Evolutionary conservation across 2,329 filamentous ascomycete genomes (phyloP), one percentile per base, ranked within the genome.

Genomic region (Raffaelea ambrosiae): DNA sequence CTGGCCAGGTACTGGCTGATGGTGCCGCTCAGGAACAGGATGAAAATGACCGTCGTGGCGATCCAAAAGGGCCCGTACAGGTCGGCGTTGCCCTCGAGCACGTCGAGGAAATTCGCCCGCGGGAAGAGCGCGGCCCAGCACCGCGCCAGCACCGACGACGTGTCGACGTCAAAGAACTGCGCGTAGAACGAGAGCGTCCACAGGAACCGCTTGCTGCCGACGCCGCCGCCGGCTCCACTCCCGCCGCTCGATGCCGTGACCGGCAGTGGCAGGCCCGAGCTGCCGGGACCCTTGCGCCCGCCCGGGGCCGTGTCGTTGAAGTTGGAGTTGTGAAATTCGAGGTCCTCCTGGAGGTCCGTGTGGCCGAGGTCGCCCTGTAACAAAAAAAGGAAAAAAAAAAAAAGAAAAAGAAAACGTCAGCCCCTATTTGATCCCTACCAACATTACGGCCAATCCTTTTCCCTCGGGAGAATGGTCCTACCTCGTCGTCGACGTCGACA

Each of bases 21-120:
- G 0, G 93, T 97, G 13, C 93, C 93, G 1, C 91, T 93, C 40
- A 98, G 66, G 68, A 98, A 98, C 29, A 98, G 70, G 51, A 98
- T 97, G 54, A 98, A 78, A 13, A 98, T 84, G 10, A 98, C 93
- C 1, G 93, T 97, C 1, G 93, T 97, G 10, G 93, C 93, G 68
- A 98, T 97, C 93, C 93, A 98, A 63, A 97, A 89, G 1, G 93
- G 93, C 1, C 91, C 91, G 72, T 98, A 98, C 31, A 98, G 72
- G 62, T 98, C 93, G 1, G 93, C 88, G 64, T 97, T 97, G 19
- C 93, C 93, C 63, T 98, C 93, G 23, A 98, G 77, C 33, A 97
- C 88, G 62, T 98, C 93, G 54, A 98, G 83, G 69, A 98, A 98
- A 72, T 95, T 96, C 49, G 84, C 84, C 53, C 88, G 83, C 41